phyloP scores from a whole-genome alignment of 306 rosid species.

The Quercus agrifolia region DNA sequence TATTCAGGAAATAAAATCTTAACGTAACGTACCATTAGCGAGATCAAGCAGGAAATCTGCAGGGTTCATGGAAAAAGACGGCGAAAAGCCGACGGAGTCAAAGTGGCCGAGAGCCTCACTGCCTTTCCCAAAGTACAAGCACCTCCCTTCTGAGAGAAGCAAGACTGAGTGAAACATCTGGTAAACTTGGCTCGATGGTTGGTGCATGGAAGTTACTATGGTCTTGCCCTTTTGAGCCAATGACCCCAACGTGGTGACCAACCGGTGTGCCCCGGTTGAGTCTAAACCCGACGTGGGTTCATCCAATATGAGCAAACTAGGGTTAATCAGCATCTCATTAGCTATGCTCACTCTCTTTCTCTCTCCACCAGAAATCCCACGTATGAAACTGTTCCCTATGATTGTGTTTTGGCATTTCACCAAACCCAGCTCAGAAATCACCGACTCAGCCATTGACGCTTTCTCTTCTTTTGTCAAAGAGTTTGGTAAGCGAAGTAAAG shows the following conservation, averaged over 20 bases:
- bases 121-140: constrained; percentile 68
- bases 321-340: constrained; percentile 79
- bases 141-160: constrained; percentile 61
- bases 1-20: not conserved
- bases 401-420: constrained; percentile 70
- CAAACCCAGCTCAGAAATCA: constrained; percentile 58
- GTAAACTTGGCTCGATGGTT: constrained; percentile 83
- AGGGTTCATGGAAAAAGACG: constrained; percentile 79
- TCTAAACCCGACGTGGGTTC: constrained; percentile 93
- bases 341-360: constrained; percentile 83
- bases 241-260: constrained; percentile 40
- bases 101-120: constrained; percentile 62
- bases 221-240: constrained; percentile 80
- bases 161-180: constrained; percentile 70
- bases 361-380: constrained; percentile 92
- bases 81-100: constrained; percentile 62
- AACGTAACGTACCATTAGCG: constrained; percentile 74
- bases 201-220: constrained; percentile 77
- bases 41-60: constrained; percentile 93
- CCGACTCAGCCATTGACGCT: constrained; percentile 54
- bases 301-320: constrained; percentile 64
- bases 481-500: constrained; percentile 71
- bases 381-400: constrained; percentile 69
- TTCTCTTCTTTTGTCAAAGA: constrained; percentile 30
- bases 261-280: constrained; percentile 80